Evolutionary conservation across 306 rosid genomes (phyloP).

Genomic region (Medicago truncatula): DNA sequence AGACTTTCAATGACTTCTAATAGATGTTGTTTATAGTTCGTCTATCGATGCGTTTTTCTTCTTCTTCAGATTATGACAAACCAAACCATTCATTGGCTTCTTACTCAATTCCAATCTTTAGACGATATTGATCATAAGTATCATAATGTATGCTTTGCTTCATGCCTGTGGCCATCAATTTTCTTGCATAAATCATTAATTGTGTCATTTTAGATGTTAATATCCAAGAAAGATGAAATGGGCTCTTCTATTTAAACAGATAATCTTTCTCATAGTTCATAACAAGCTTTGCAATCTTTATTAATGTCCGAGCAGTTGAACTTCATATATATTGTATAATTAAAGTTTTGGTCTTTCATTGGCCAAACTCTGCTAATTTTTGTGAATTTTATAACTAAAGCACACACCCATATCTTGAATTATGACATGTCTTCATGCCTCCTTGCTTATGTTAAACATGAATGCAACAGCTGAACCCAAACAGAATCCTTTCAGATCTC

Average conservation of each 20-base stretch:
- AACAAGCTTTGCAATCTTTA: not conserved
- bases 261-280: not conserved
- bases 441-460: too few species aligned
- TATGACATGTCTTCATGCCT: too few species aligned
- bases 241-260: not conserved
- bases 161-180: not conserved
- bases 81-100: conserved; percentile 3
- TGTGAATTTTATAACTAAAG: too few species aligned
- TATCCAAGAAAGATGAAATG: not conserved
- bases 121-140: not conserved
- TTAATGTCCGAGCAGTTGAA: not conserved
- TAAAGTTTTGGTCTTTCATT: not conserved
- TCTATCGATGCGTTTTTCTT: not conserved
- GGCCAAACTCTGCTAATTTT: too few species aligned
- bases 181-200: not conserved
- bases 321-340: not conserved
- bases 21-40: not conserved
- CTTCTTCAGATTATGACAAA: not conserved
- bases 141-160: not conserved
- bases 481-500: too few species aligned
- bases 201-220: not conserved
- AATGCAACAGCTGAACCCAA: too few species aligned
- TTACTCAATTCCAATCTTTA: not conserved
- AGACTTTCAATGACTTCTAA: not conserved
- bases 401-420: too few species aligned